Percentiles rank a stretch among this genome's conserved stretches.
phyloP scores from a whole-genome alignment of 169 alveolate species.

The Plasmodium vinckei region DNA sequence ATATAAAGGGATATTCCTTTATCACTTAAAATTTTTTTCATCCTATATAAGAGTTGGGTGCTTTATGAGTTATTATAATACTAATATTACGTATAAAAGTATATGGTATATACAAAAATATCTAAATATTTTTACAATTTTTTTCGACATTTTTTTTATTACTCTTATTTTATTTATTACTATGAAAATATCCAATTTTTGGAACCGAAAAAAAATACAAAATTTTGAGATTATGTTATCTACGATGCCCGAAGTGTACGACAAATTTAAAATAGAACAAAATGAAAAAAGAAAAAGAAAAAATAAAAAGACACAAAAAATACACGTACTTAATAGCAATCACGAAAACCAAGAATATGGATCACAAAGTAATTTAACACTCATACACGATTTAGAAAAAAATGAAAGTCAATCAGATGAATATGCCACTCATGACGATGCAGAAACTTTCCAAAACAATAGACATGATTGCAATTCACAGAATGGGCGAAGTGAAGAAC shows the following conservation, averaged over 20 bases:
- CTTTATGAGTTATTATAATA: constrained; percentile 22
- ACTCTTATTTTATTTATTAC: constrained; percentile 38
- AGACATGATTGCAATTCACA: background rate
- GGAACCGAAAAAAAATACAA: constrained; percentile 34
- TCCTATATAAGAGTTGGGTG: constrained; percentile 52
- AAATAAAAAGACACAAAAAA: background rate
- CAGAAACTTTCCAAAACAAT: background rate
- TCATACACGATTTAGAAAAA: constrained; percentile 36
- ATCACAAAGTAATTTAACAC: background rate
- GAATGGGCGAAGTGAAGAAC: background rate
- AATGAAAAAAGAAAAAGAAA: constrained; percentile 11
- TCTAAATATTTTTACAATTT: constrained; percentile 36
- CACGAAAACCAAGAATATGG: constrained; percentile 1
- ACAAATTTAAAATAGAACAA: constrained; percentile 14
- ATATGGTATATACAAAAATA: constrained; percentile 72
- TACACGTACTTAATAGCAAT: constrained; percentile 1
- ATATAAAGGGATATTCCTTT: constrained; percentile 34
- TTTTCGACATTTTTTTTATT: constrained; percentile 42
- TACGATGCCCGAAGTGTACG: constrained; percentile 40
- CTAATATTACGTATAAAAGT: constrained; percentile 34
- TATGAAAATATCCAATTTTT: constrained; percentile 17
- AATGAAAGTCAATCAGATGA: background rate
- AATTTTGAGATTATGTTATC: constrained; percentile 22
- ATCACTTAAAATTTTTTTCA: constrained; percentile 50
- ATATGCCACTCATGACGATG: background rate